Conservation (phyloP, 179 eudicot species). For the Silene coronaria region DNA sequence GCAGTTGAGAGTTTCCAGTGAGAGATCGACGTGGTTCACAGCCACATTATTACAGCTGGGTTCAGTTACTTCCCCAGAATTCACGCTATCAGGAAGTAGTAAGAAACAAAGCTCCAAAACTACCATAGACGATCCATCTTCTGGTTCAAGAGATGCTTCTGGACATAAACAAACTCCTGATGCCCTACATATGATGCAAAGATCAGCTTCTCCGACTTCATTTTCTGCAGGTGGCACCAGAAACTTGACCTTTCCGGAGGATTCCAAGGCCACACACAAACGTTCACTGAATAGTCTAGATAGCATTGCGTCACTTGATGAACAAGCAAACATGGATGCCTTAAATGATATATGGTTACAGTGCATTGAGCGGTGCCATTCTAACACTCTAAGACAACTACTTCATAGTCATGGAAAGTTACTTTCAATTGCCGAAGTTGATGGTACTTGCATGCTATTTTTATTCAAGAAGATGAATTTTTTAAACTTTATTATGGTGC, state of each 20-base stretch:
- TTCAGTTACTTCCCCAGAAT: slow-evolving; percentile 65
- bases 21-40: slow-evolving; percentile 97
- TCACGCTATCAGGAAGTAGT: slow-evolving; percentile 80
- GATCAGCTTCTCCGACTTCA: slow-evolving; percentile 44
- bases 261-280: slow-evolving; percentile 42
- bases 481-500: not conserved
- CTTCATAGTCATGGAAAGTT: slow-evolving; percentile 76
- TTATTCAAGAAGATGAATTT: not conserved
- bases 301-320: slow-evolving; percentile 31
- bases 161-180: slow-evolving; percentile 39
- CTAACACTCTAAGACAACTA: slow-evolving; percentile 74
- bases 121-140: slow-evolving; percentile 65
- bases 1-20: slow-evolving; percentile 85
- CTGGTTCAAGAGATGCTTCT: slow-evolving; percentile 52
- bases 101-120: slow-evolving; percentile 74
- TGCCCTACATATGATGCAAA: slow-evolving; percentile 29
- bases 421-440: slow-evolving; percentile 69
- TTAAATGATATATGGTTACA: slow-evolving; percentile 70
- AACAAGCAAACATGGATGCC: slow-evolving; percentile 35
- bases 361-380: slow-evolving; percentile 87
- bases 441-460: slow-evolving; percentile 42
- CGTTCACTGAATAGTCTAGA: slow-evolving; percentile 37
- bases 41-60: slow-evolving; percentile 98
- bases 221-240: slow-evolving; percentile 31
- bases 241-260: slow-evolving; percentile 19